These are phyloP conservation scores for Mariannaea sp. DNA, from an alignment of 2,329 filamentous ascomycete species.

Conservation along the genomic window DNA sequence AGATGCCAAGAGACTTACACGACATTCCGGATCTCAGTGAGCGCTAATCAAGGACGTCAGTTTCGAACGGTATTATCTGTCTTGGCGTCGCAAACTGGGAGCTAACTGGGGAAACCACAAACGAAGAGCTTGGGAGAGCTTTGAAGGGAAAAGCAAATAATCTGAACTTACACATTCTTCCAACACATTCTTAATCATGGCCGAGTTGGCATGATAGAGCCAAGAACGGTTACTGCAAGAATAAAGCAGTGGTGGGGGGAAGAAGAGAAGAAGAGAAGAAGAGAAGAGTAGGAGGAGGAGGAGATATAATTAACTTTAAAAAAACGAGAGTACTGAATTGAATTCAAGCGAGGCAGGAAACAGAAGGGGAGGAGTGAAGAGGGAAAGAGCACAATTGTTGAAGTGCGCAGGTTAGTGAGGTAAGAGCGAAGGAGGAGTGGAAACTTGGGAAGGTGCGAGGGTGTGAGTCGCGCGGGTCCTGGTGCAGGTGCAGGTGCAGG, in stretches of 20 bases:
- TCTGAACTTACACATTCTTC: conserved; percentile 49
- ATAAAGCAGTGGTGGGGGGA: conserved; percentile 30
- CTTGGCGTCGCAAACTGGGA: not conserved
- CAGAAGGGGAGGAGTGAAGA: conserved; percentile 26
- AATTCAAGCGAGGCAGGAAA: not conserved
- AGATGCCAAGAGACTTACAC: conserved; percentile 46
- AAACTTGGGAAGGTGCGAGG: conserved; percentile 29
- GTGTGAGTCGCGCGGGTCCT: not conserved
- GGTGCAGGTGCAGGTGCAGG: conserved; percentile 5
- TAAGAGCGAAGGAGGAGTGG: conserved; percentile 27
- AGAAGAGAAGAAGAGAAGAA: conserved; percentile 7
- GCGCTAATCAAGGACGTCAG: conserved; percentile 50
- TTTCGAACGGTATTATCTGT: conserved; percentile 41
- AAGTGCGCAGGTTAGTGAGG: conserved; percentile 21
- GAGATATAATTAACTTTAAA: too few species aligned
- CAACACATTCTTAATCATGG: conserved; percentile 47
- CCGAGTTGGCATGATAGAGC: conserved; percentile 42
- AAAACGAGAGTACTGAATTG: conserved; percentile 10
- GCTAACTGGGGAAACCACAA: not conserved
- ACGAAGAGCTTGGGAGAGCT: conserved; percentile 20
- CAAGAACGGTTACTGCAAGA: conserved; percentile 39
- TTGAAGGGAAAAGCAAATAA: conserved; percentile 4
- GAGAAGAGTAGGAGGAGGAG: not conserved
- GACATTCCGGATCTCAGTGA: conserved; percentile 56
- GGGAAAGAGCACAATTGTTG: conserved; percentile 26